Evolutionary conservation across 2,329 filamentous ascomycete genomes (phyloP).

Genomic region (Pseudocercospora fijiensis): DNA sequence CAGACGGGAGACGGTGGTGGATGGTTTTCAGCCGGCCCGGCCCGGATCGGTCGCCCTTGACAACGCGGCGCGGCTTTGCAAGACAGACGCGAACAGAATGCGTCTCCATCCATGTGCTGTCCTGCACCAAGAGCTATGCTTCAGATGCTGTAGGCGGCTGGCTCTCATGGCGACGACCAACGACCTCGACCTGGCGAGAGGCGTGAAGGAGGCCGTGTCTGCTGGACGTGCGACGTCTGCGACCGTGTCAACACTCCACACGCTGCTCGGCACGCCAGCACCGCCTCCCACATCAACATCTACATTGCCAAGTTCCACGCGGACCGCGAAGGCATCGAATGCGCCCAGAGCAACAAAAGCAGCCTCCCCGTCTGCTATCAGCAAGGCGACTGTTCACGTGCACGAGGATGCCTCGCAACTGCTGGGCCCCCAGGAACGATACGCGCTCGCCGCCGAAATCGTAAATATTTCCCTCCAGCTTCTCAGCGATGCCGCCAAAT

Average conservation of each 20-base stretch:
- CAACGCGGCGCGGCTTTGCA: slow-evolving; percentile 1
- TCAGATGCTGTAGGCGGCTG: neutral
- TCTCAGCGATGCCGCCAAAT: slow-evolving; percentile 65
- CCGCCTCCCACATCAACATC: slow-evolving; percentile 8
- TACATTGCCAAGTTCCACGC: slow-evolving; percentile 8
- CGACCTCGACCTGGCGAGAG: slow-evolving; percentile 14
- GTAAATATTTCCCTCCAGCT: slow-evolving; percentile 70
- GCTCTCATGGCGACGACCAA: slow-evolving; percentile 22
- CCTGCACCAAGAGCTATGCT: neutral
- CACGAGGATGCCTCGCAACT: slow-evolving; percentile 38
- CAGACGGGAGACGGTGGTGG: too few relatives aligned
- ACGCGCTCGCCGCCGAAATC: slow-evolving; percentile 68
- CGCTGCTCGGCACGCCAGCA: slow-evolving; percentile 25
- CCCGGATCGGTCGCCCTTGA: slow-evolving; percentile 5
- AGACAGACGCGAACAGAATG: neutral
- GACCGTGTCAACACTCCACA: slow-evolving; percentile 32
- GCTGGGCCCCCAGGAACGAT: slow-evolving; percentile 61
- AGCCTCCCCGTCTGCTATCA: slow-evolving; percentile 3
- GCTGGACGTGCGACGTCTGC: slow-evolving; percentile 25
- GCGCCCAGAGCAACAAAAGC: slow-evolving; percentile 8
- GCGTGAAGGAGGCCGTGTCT: slow-evolving; percentile 26
- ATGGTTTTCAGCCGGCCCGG: too few relatives aligned
- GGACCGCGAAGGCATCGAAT: slow-evolving; percentile 9
- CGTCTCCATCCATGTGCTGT: neutral
- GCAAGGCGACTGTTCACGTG: slow-evolving; percentile 36